These are phyloP conservation scores for Salvia miltiorrhiza DNA, from an alignment of 257 asterid species.

Conservation along the genomic window DNA sequence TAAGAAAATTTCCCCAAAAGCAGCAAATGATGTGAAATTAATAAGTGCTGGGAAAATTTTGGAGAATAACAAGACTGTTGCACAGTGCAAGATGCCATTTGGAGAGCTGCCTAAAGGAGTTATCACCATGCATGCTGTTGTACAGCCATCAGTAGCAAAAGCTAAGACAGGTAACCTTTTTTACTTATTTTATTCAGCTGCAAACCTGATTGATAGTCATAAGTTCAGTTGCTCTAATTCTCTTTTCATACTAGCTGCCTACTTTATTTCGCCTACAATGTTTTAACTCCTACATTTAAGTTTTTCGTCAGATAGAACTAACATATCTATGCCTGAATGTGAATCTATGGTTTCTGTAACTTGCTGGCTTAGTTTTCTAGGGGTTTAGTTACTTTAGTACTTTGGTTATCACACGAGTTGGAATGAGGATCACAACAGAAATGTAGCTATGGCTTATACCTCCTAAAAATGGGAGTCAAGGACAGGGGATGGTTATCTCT, in stretches of 20 bases:
- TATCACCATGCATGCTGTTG: slow-evolving; percentile 91
- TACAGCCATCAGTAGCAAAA: slow-evolving; percentile 77
- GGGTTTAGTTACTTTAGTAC: background rate
- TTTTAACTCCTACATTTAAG: slow-evolving; percentile 7
- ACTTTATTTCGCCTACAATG: background rate
- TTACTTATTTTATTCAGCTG: background rate
- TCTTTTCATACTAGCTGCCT: background rate
- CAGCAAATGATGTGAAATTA: slow-evolving; percentile 75
- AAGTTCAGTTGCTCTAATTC: background rate
- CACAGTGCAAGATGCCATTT: slow-evolving; percentile 73
- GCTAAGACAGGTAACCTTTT: slow-evolving; percentile 56
- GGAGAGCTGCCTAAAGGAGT: slow-evolving; percentile 72
- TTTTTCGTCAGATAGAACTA: slow-evolving; percentile 4
- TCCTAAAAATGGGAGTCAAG: background rate
- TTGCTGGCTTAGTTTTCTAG: background rate
- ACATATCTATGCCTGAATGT: background rate
- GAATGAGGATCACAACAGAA: background rate
- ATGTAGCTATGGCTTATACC: background rate
- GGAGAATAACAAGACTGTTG: slow-evolving; percentile 83
- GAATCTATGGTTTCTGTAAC: background rate
- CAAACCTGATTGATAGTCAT: background rate
- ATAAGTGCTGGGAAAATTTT: slow-evolving; percentile 77
- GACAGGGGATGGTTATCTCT: background rate
- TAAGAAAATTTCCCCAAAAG: slow-evolving; percentile 74
- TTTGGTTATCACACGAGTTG: slow-evolving; percentile 11